These are phyloP conservation scores for Cyclocybe cylindracea DNA, from an alignment of 768 basidiomycete genomes.

Conservation along the genomic window DNA sequence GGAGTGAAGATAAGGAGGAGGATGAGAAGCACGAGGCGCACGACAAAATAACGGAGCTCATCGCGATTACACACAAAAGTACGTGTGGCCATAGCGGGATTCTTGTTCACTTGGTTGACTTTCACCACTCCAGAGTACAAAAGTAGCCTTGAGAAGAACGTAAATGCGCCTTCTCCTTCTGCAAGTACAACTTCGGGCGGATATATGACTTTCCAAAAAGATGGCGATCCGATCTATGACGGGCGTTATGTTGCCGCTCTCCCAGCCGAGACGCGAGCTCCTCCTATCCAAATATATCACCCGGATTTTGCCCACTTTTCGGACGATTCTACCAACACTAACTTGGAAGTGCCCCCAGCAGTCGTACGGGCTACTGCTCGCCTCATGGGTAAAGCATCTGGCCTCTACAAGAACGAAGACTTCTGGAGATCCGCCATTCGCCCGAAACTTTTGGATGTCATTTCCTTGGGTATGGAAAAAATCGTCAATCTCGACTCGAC, in stretches of 20 bases:
- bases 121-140: neutral
- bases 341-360: slow-evolving; percentile 11
- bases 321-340: slow-evolving; percentile 11
- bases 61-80: neutral
- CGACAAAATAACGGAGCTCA: neutral
- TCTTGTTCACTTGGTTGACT: neutral
- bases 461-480: neutral
- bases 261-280: slow-evolving; percentile 15
- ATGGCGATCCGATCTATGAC: slow-evolving; percentile 17
- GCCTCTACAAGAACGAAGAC: slow-evolving; percentile 16
- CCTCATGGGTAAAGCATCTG: slow-evolving; percentile 18
- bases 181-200: slow-evolving; percentile 4
- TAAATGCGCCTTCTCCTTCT: neutral
- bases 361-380: slow-evolving; percentile 15
- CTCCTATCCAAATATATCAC: slow-evolving; percentile 25
- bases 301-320: slow-evolving; percentile 23
- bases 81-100: neutral
- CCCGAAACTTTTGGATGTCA: neutral
- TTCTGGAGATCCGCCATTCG: slow-evolving; percentile 9
- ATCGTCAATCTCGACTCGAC: slow-evolving; percentile 1
- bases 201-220: slow-evolving; percentile 1
- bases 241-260: slow-evolving; percentile 18
- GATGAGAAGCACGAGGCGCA: neutral
- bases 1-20: neutral
- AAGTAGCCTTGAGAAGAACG: neutral